Base-by-base conservation (phyloP, 1,284 basidiomycete species). In the Heterobasidion occidentale region DNA sequence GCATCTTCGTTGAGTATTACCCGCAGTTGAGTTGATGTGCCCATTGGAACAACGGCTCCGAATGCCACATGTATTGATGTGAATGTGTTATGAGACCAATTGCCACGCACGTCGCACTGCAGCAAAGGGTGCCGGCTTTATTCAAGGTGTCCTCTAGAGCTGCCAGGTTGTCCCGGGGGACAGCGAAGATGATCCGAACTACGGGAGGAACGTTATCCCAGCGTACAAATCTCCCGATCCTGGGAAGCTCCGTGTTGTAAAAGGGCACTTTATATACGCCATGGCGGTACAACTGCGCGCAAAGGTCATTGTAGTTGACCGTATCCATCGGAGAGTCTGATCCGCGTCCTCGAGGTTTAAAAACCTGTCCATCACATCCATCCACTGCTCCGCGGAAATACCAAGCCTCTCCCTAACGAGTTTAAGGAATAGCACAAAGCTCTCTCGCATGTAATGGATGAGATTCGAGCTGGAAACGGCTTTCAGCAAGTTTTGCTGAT, bases 401-500 rank as follows among this genome's bases (percentile, higher is more conserved):
- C 61, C 20, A 2, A 65, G 53, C 9, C 67, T 64, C 11, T 60
- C 62, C 52, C 73, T 74, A 51, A 77, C 65, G n/a, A 71, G 60
- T 4, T 62, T 60, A n/a, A 83, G 65, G 27, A 83, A 60, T 3
- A 68, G 59, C 1, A 65, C 77, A 54, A 81, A 79, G 45, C 71
- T 74, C 33, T 64, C 69, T 3, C 80, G 72, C 14, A 65, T 67
- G 60, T 83, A 80, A 56, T 78, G 77, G 15, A 71, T 55, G 15
- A 70, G 46, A 36, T 66, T 66, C 4, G 46, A 17, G 46, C 19
- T 11, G 11, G 46, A 11, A 17, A 48, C 11, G 19, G 70, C 45
- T 6, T 66, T 67, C 17, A 63, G 61, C 7, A 51, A 1, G 8
- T 62, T 9, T 19, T 14, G 15, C 35, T 19, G 15, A 35, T 51